phyloP scores from a whole-genome alignment of 106 monocot species.

The Phalaenopsis equestris region DNA sequence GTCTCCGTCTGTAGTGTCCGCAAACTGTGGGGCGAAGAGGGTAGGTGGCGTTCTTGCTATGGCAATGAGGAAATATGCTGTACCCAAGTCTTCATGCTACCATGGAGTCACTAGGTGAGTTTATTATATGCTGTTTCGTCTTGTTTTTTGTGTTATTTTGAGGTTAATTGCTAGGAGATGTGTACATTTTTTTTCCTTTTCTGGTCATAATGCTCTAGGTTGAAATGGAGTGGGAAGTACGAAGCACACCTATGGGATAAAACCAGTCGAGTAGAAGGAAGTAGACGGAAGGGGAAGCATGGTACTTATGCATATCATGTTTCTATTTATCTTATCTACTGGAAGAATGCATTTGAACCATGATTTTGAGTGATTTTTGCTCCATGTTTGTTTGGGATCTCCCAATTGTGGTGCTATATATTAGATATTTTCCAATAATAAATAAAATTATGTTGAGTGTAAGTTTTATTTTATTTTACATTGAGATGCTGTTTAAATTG shows the following conservation, averaged over 20 bases:
- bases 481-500: not conserved
- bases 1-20: not conserved
- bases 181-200: not conserved
- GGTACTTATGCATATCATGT: slow-evolving; percentile 23
- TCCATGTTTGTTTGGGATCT: not conserved
- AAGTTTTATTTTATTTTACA: not conserved
- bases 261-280: slow-evolving; percentile 41
- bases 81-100: slow-evolving; percentile 43
- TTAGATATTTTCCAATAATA: not conserved
- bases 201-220: slow-evolving; percentile 19
- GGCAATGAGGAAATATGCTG: slow-evolving; percentile 54
- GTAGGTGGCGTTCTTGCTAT: slow-evolving; percentile 33
- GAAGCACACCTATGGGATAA: slow-evolving; percentile 80
- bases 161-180: not conserved
- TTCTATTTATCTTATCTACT: not conserved
- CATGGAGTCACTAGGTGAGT: slow-evolving; percentile 58
- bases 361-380: not conserved
- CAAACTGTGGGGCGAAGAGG: slow-evolving; percentile 20
- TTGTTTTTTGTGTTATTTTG: slow-evolving; percentile 1
- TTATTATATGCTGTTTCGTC: not conserved
- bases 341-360: not conserved
- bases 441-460: not conserved
- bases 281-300: slow-evolving; percentile 60
- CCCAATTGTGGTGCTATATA: not conserved
- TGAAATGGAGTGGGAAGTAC: slow-evolving; percentile 73